Conservation (phyloP, 2,329 filamentous ascomycete genomes). For the Lachnellula suecica region DNA sequence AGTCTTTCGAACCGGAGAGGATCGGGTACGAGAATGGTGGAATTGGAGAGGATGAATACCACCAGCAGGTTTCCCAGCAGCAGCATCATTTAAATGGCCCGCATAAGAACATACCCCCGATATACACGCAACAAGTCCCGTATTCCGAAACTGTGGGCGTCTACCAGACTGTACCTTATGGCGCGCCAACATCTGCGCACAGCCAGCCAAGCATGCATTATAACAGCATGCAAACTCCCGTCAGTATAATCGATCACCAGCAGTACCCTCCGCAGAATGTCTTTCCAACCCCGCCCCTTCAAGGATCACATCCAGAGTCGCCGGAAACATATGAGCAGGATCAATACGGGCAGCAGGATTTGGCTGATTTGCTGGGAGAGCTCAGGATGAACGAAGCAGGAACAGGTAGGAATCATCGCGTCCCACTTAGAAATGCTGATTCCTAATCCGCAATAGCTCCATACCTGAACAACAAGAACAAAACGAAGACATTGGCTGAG, state of each 20-base stretch:
- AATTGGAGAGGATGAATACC: slow-evolving; percentile 45
- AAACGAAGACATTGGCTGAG: slow-evolving; percentile 48
- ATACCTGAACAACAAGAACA: slow-evolving; percentile 69
- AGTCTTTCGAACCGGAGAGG: slow-evolving; percentile 50
- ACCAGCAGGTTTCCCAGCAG: slow-evolving; percentile 54
- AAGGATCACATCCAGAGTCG: slow-evolving; percentile 35
- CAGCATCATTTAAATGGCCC: slow-evolving; percentile 33
- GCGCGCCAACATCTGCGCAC: slow-evolving; percentile 40
- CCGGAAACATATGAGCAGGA: slow-evolving; percentile 58
- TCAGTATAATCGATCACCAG: slow-evolving; percentile 51
- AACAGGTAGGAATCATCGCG: slow-evolving; percentile 61
- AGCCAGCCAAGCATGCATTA: slow-evolving; percentile 53
- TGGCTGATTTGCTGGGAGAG: slow-evolving; percentile 80
- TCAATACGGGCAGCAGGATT: slow-evolving; percentile 66
- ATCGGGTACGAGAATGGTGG: slow-evolving; percentile 43
- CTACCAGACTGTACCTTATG: slow-evolving; percentile 39
- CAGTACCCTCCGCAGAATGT: slow-evolving; percentile 48
- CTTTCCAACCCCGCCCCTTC: slow-evolving; percentile 53
- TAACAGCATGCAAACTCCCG: slow-evolving; percentile 48
- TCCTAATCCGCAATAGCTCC: slow-evolving; percentile 56
- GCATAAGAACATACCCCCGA: slow-evolving; percentile 36
- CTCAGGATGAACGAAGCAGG: slow-evolving; percentile 85
- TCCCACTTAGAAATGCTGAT: slow-evolving; percentile 11
- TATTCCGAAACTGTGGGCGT: slow-evolving; percentile 44
- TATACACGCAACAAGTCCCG: slow-evolving; percentile 49